Evolutionary conservation across 306 rosid genomes (phyloP).

Genomic region (Quillaja saponaria): DNA sequence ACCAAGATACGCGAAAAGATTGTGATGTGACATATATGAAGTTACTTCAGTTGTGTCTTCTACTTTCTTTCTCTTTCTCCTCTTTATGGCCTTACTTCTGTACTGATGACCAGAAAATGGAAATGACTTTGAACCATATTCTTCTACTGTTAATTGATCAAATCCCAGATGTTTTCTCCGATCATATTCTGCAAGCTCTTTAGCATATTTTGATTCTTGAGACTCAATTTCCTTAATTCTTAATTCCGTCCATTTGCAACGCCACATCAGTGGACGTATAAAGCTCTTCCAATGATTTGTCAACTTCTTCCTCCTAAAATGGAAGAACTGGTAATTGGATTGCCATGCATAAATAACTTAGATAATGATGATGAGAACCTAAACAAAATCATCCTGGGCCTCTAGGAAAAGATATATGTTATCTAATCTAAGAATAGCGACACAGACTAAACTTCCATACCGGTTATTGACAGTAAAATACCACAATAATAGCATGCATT

Average conservation of each 20-base stretch:
- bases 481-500: conserved; percentile 12
- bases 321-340: conserved; percentile 25
- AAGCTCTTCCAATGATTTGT: conserved; percentile 85
- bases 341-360: conserved; percentile 18
- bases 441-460: background rate
- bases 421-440: background rate
- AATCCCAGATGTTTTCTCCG: conserved; percentile 45
- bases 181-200: conserved; percentile 58
- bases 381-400: background rate
- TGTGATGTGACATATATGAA: conserved; percentile 72
- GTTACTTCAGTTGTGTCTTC: conserved; percentile 68
- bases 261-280: conserved; percentile 84
- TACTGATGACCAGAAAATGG: conserved; percentile 48
- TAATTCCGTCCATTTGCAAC: conserved; percentile 87
- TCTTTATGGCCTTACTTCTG: conserved; percentile 46
- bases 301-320: conserved; percentile 73
- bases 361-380: conserved; percentile 3
- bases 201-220: conserved; percentile 55
- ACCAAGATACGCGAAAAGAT: conserved; percentile 80
- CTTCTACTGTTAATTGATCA: conserved; percentile 42
- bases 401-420: too few relatives aligned
- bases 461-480: conserved; percentile 14
- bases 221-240: conserved; percentile 70
- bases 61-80: conserved; percentile 76
- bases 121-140: conserved; percentile 64